Conservation (phyloP, 2,329 filamentous ascomycete species). For the Ambrosiella beaveri region DNA sequence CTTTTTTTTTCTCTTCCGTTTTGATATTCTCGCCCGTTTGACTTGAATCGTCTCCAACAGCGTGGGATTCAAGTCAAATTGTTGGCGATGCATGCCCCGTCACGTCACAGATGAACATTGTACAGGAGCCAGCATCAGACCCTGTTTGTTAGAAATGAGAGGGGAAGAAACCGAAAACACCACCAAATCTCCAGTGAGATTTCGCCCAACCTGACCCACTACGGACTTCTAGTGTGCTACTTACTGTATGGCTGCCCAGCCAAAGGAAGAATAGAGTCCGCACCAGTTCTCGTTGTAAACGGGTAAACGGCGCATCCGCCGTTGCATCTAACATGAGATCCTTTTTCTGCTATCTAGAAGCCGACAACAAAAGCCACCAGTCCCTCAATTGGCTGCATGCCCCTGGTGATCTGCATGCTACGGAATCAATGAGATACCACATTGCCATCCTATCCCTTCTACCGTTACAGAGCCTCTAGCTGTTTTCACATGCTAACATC, state of each 20-base stretch:
- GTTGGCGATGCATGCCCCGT: background rate
- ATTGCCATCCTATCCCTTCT: background rate
- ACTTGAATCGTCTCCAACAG: background rate
- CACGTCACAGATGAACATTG: background rate
- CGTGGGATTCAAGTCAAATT: background rate
- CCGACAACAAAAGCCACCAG: background rate
- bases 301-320: background rate
- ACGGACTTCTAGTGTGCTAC: background rate
- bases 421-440: background rate
- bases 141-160: background rate
- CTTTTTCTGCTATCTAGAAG: background rate
- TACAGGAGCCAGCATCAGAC: background rate
- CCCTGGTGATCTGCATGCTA: conserved; percentile 3
- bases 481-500: conserved; percentile 8
- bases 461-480: background rate
- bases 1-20: background rate
- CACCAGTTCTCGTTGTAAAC: background rate
- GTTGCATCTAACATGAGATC: background rate
- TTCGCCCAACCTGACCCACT: background rate
- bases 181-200: background rate
- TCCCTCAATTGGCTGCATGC: background rate
- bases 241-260: background rate
- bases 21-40: too few species aligned
- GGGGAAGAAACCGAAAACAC: background rate
- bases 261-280: conserved; percentile 1